A percentile compares a stretch with the other conserved stretches of the same genome.
These are phyloP conservation scores for Stagonosporopsis tanaceti DNA, from an alignment of 2,329 filamentous ascomycete species.

Conservation along the genomic window DNA sequence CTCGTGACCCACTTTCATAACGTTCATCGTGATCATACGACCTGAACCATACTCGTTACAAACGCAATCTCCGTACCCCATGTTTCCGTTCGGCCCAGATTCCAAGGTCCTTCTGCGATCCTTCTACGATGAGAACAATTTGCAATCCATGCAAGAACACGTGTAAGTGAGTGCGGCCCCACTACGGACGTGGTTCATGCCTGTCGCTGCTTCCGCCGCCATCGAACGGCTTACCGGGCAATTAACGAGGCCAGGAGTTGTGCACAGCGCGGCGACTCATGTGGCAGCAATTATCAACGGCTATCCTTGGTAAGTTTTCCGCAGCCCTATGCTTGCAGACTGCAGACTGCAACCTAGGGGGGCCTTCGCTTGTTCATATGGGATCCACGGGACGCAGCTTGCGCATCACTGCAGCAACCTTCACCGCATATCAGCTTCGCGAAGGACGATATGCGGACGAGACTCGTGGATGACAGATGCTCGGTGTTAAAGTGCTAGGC, in stretches of 20 bases:
- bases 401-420: slow-evolving; percentile 19
- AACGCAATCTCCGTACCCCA: slow-evolving; percentile 21
- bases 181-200: slow-evolving; percentile 11
- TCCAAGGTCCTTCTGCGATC: slow-evolving; percentile 15
- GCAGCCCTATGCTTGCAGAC: slow-evolving; percentile 1
- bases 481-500: neutral
- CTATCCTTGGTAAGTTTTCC: neutral
- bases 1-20: slow-evolving; percentile 5
- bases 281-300: neutral
- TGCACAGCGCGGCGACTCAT: neutral
- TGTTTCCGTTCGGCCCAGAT: slow-evolving; percentile 11
- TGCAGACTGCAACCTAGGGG: neutral
- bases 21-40: slow-evolving; percentile 8
- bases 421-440: slow-evolving; percentile 11
- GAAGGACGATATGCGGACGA: neutral
- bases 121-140: slow-evolving; percentile 5
- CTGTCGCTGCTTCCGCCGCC: neutral
- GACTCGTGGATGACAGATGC: neutral
- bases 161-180: slow-evolving; percentile 6
- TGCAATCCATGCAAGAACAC: slow-evolving; percentile 1
- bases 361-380: neutral
- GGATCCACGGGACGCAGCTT: neutral
- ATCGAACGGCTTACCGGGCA: slow-evolving; percentile 5
- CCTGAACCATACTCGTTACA: slow-evolving; percentile 10
- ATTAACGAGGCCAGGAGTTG: neutral